Base-by-base conservation (phyloP, 139 green algal genomes). In the Closterium sp. region DNA sequence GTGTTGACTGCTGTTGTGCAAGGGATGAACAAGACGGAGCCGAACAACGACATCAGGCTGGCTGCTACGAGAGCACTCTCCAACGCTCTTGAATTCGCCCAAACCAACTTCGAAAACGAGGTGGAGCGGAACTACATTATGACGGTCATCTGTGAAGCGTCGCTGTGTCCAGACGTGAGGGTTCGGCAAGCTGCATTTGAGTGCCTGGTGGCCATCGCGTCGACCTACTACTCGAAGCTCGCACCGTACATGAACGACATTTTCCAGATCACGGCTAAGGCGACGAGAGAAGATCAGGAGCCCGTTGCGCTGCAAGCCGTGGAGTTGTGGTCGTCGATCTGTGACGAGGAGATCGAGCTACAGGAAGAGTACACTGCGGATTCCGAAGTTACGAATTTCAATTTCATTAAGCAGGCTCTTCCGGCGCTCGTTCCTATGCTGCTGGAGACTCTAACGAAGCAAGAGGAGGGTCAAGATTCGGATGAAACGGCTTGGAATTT, bases 61-160 rank as follows among this genome's bases (percentile, higher is more conserved):
- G 97, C 97, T 28, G 98, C 98, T 88, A 99, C 97, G 6, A 93
- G 89, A 10, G 98, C 98, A 34, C 96, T 99, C 70, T 95, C 93
- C 88, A 99, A 99, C 91, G 98, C 98, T 2, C 96, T 99, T 7
- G 96, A 98, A 90, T 99, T 99, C 95, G 98, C 98, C 5, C 89
- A 96, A 73, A 97, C 96, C 89, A 99, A 99, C 94, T 99, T 99
- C 94, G 96, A 97, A 50, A 98, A 98, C 27, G 96, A 98, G 28
- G 89, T 95, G 13, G 98, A 99, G 97, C 95, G 98, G 32, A 97
- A 98, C 93, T 99, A 98, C 95, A 96, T 99, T 50, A 99, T 99
- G 98, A 96, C 98, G 90, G 93, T 94, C 19, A 62, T 94, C 27
- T 99, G 98, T 91, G 95, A 99, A 92, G 97, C 96, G 86, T 98